Evolutionary conservation across 164 flowering plant species (phyloP).

Genomic region (Dillenia turbinata): DNA sequence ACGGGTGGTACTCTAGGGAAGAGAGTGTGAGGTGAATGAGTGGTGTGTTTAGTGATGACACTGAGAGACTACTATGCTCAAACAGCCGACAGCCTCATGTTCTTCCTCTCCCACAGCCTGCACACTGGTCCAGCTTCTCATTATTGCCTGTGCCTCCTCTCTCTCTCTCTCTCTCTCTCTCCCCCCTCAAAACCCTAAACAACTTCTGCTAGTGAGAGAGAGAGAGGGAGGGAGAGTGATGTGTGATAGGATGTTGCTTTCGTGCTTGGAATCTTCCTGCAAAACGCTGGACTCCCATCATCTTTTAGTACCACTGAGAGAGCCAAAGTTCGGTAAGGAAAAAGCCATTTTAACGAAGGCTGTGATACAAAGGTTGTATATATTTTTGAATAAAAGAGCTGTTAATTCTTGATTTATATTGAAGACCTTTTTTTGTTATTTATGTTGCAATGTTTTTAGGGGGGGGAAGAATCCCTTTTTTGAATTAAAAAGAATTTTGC

Average conservation of each 20-base stretch:
- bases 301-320: not conserved
- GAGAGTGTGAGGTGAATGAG: conserved; percentile 4
- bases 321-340: not conserved
- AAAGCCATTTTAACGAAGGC: not conserved
- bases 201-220: not conserved
- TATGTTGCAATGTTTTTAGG: no score
- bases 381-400: no score
- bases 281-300: not conserved
- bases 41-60: not conserved
- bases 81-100: conserved; percentile 66
- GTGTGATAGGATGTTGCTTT: conserved; percentile 3
- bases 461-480: no score
- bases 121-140: conserved; percentile 42
- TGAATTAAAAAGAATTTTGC: no score
- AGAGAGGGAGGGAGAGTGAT: conserved; percentile 1
- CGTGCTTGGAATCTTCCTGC: conserved; percentile 19
- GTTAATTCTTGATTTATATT: no score
- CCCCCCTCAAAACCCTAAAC: conserved; percentile 7
- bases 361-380: no score
- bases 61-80: conserved; percentile 9
- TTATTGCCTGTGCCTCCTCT: conserved; percentile 10
- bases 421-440: no score
- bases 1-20: no score
- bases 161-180: conserved; percentile 1
- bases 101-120: conserved; percentile 50